phyloP scores from a whole-genome alignment of 2,329 filamentous ascomycete genomes.

The Ceratocystis harringtonii region DNA sequence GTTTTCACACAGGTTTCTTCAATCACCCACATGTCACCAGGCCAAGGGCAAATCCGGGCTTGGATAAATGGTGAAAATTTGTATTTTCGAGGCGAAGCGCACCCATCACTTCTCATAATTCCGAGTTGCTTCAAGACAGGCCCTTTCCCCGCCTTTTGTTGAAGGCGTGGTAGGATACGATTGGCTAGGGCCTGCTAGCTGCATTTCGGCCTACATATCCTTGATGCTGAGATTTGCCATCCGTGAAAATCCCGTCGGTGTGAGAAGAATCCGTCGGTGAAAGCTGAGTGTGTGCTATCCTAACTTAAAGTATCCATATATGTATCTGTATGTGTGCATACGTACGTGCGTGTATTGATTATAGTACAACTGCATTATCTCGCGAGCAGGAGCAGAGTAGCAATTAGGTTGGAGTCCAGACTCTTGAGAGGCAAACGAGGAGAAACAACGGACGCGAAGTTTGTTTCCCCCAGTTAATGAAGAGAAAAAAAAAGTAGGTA shows the following conservation, averaged over 20 bases:
- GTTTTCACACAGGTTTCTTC: not conserved
- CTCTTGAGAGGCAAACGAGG: not conserved
- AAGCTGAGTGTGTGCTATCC: not conserved
- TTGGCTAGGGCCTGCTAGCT: not conserved
- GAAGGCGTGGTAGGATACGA: not conserved
- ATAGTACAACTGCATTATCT: not conserved
- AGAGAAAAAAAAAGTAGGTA: not conserved
- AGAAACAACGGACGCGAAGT: too few species aligned
- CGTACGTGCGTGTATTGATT: not conserved
- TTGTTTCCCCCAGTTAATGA: not conserved
- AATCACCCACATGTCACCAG: not conserved
- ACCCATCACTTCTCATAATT: not conserved
- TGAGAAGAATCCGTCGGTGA: not conserved
- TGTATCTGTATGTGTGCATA: not conserved
- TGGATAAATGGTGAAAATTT: not conserved
- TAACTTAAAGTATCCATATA: not conserved
- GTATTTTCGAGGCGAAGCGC: not conserved
- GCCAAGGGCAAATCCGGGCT: not conserved
- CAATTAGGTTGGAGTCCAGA: not conserved
- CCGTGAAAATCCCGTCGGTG: conserved; percentile 3
- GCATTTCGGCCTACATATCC: not conserved
- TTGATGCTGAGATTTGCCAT: conserved; percentile 1
- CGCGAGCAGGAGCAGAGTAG: not conserved
- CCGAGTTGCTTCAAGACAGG: not conserved
- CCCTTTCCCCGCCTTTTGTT: not conserved